Conservation (phyloP, 2,329 filamentous ascomycete genomes). For the Parascedosporium putredinis region DNA sequence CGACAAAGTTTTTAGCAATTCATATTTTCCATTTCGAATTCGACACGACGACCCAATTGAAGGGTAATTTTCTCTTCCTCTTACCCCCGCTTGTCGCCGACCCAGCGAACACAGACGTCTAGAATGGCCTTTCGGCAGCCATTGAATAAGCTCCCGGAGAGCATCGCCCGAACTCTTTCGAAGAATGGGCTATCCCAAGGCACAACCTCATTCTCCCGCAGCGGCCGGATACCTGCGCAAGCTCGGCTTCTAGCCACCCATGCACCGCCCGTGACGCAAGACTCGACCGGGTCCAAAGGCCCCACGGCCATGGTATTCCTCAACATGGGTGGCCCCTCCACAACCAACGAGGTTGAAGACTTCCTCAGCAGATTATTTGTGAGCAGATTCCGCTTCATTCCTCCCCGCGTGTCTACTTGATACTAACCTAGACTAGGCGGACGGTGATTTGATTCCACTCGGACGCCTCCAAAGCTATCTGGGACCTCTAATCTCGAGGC, state of each 20-base stretch:
- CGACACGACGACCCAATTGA: background rate
- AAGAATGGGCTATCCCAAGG: background rate
- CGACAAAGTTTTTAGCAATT: background rate
- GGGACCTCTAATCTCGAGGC: slow-evolving; percentile 73
- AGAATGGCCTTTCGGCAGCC: slow-evolving; percentile 31
- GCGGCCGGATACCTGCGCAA: background rate
- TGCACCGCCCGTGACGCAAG: slow-evolving; percentile 70
- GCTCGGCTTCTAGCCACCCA: slow-evolving; percentile 25
- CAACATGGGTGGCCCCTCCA: slow-evolving; percentile 96
- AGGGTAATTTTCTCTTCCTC: background rate
- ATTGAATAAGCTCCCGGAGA: slow-evolving; percentile 24
- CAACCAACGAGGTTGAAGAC: slow-evolving; percentile 74
- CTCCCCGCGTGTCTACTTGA: slow-evolving; percentile 10
- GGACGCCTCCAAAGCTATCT: slow-evolving; percentile 85
- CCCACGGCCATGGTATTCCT: slow-evolving; percentile 97
- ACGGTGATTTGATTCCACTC: slow-evolving; percentile 90
- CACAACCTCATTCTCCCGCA: background rate
- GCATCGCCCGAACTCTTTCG: slow-evolving; percentile 13
- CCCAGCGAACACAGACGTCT: background rate
- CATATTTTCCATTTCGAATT: background rate
- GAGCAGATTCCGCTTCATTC: slow-evolving; percentile 24
- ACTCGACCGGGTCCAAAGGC: slow-evolving; percentile 59
- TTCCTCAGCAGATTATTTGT: slow-evolving; percentile 91
- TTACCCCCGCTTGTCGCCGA: background rate
- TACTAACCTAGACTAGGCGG: slow-evolving; percentile 47